Percentiles rank a stretch among this genome's conserved stretches.
phyloP scores from a whole-genome alignment of 2,329 filamentous ascomycete genomes.

The Pseudocercospora macadamiae region DNA sequence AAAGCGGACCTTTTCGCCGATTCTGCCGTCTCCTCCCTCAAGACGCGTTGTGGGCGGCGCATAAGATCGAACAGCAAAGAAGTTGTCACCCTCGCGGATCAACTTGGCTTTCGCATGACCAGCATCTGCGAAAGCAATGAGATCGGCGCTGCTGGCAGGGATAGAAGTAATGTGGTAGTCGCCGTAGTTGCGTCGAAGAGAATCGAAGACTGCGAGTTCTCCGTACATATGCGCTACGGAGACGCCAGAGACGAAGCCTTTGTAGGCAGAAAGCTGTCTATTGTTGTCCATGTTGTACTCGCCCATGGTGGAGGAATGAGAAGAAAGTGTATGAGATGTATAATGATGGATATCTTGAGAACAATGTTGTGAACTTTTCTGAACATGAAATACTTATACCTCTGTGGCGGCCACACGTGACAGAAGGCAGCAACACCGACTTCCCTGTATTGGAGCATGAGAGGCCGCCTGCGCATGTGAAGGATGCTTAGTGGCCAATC shows the following conservation, averaged over 20 bases:
- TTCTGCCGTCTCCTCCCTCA: conserved; percentile 38
- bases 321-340: neutral
- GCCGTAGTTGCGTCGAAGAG: conserved; percentile 13
- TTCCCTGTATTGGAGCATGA: neutral
- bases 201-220: conserved; percentile 20
- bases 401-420: neutral
- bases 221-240: conserved; percentile 10
- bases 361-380: too few relatives aligned
- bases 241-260: conserved; percentile 12
- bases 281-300: neutral
- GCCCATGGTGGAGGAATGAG: neutral
- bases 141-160: conserved; percentile 24
- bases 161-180: conserved; percentile 20
- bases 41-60: conserved; percentile 41
- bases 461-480: neutral
- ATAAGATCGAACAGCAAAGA: conserved; percentile 40
- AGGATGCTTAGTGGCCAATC: conserved; percentile 6
- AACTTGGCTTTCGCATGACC: conserved; percentile 43
- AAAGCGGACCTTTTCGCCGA: conserved; percentile 43
- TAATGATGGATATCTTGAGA: too few relatives aligned
- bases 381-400: too few relatives aligned
- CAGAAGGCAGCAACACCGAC: neutral
- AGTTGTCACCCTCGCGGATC: conserved; percentile 40
- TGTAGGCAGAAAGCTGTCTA: conserved; percentile 8
- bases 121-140: conserved; percentile 46